Conservation (phyloP, 805 yeast species). For the Starmerella bombicola region DNA sequence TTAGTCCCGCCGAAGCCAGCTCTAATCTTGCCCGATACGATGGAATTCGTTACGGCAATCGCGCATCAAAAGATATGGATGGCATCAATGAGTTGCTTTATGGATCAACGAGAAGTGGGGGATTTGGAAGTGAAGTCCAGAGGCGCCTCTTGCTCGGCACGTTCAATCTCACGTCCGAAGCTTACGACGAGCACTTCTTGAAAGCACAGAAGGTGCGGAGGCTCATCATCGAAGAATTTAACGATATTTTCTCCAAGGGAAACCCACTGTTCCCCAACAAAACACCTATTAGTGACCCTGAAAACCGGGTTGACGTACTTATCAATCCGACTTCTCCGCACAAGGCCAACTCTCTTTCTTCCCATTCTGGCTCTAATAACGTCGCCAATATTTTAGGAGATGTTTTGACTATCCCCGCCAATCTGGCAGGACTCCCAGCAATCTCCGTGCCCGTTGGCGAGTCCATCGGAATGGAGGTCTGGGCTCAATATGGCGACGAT, state of each 20-base stretch:
- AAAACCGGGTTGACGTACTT: conserved; percentile 45
- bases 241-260: conserved; percentile 39
- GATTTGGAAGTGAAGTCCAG: conserved; percentile 74
- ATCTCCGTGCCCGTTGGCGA: conserved; percentile 53
- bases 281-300: conserved; percentile 16
- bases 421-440: conserved; percentile 84
- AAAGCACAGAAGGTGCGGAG: conserved; percentile 62
- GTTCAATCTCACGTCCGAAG: conserved; percentile 67
- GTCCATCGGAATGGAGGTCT: conserved; percentile 48
- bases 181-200: conserved; percentile 57
- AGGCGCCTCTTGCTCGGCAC: conserved; percentile 77
- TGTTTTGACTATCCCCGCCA: conserved; percentile 77
- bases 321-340: conserved; percentile 60
- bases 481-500: conserved; percentile 84
- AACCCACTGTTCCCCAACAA: conserved; percentile 25
- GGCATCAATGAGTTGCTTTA: conserved; percentile 32
- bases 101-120: conserved; percentile 46
- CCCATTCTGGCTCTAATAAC: conserved; percentile 34
- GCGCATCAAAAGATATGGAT: conserved; percentile 31
- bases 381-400: conserved; percentile 66
- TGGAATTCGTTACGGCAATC: conserved; percentile 72
- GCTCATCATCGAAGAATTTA: conserved; percentile 50
- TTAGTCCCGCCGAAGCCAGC: conserved; percentile 88
- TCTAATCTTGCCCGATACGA: conserved; percentile 84
- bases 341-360: conserved; percentile 41